A percentile compares a stretch with the other conserved stretches of the same genome.
Evolutionary conservation across 2,329 filamentous ascomycete genomes (phyloP).

Genomic region (Malbranchea cinnamomea): DNA sequence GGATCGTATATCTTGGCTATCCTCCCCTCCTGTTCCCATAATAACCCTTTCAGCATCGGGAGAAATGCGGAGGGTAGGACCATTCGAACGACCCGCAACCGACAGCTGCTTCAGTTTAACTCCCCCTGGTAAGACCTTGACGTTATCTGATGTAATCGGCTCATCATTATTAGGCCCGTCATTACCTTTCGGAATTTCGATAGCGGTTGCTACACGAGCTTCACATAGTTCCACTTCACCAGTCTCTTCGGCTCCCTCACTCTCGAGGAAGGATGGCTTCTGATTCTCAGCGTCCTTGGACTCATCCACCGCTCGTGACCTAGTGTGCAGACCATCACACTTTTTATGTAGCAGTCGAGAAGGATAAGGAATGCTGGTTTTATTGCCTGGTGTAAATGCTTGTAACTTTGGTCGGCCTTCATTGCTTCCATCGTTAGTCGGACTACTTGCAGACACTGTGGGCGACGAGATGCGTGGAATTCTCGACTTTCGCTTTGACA

Average conservation of each 20-base stretch:
- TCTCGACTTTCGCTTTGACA: slow-evolving; percentile 4
- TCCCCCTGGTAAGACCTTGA: slow-evolving; percentile 2
- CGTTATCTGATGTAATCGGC: not conserved
- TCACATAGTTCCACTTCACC: too few species aligned
- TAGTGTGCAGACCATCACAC: not conserved
- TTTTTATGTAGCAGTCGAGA: slow-evolving; percentile 7
- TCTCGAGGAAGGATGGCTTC: not conserved
- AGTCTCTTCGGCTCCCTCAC: too few species aligned
- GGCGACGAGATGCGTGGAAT: slow-evolving; percentile 10
- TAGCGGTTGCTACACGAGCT: too few species aligned
- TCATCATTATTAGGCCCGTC: slow-evolving; percentile 1
- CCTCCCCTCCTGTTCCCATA: slow-evolving; percentile 7
- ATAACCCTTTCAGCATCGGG: slow-evolving; percentile 12
- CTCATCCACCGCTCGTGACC: not conserved
- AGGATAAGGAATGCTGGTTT: slow-evolving; percentile 11
- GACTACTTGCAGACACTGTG: slow-evolving; percentile 1
- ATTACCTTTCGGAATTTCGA: not conserved
- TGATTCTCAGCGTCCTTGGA: not conserved
- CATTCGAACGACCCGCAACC: slow-evolving; percentile 4
- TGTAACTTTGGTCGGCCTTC: slow-evolving; percentile 3
- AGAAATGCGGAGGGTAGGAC: slow-evolving; percentile 11
- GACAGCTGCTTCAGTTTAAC: slow-evolving; percentile 10
- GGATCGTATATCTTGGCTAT: slow-evolving; percentile 1
- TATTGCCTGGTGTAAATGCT: slow-evolving; percentile 6
- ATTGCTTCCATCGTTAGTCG: not conserved